A percentile compares a stretch with the other conserved stretches of the same genome.
Evolutionary conservation across 1,139 yeast genomes (phyloP).

Genomic region (Yamadazyma taylorii): DNA sequence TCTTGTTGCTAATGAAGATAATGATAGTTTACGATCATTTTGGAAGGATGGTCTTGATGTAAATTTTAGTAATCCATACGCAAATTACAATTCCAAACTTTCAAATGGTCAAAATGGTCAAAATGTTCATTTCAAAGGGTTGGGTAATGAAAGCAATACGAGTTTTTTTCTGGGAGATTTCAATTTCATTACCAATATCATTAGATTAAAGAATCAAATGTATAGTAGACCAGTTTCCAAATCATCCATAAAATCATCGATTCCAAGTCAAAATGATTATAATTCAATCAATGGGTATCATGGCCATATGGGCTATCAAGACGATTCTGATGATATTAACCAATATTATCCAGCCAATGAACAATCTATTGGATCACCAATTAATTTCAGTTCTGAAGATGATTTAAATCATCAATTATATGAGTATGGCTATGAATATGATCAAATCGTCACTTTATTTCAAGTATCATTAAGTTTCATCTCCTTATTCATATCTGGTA

Average conservation of each 20-base stretch:
- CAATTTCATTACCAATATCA: not conserved
- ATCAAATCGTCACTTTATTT: constrained; percentile 35
- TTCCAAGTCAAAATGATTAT: constrained; percentile 17
- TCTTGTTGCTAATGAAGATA: constrained; percentile 16
- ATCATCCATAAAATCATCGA: constrained; percentile 1
- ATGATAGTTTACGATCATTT: constrained; percentile 16
- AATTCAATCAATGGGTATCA: constrained; percentile 37
- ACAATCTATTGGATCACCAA: too few relatives aligned
- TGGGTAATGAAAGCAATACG: not conserved
- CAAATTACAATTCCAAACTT: too few relatives aligned
- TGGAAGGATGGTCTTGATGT: constrained; percentile 16
- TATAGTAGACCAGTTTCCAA: not conserved
- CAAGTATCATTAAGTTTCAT: constrained; percentile 33
- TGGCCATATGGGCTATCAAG: constrained; percentile 5
- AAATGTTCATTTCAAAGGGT: too few relatives aligned
- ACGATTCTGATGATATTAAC: not conserved
- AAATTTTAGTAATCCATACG: not conserved
- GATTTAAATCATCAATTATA: constrained; percentile 12
- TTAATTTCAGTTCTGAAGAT: constrained; percentile 17
- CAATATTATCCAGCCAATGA: too few relatives aligned
- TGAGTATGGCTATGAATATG: constrained; percentile 35
- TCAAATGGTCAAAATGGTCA: constrained; percentile 4
- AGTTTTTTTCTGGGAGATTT: constrained; percentile 1
- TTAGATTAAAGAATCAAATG: not conserved
- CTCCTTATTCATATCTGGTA: constrained; percentile 41